These are phyloP conservation scores for Ramalina intermedia DNA, from an alignment of 495 filamentous ascomycete genomes.

Conservation along the genomic window DNA sequence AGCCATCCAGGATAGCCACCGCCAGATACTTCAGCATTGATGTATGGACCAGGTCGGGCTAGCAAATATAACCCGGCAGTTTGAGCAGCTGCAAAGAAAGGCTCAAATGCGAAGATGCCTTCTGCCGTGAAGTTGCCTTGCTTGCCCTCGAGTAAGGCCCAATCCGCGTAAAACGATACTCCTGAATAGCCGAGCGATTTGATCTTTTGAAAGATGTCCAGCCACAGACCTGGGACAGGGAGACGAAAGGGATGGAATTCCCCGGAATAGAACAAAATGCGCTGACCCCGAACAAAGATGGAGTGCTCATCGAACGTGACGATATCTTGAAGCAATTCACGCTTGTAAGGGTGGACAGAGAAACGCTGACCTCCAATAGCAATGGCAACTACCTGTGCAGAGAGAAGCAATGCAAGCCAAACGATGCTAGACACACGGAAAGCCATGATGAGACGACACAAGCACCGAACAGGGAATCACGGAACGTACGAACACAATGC, in stretches of 20 bases:
- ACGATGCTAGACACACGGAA: too few relatives aligned
- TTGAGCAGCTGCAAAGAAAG: constrained; percentile 57
- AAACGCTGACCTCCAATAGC: too few relatives aligned
- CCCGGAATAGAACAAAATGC: constrained; percentile 56
- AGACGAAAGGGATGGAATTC: constrained; percentile 63
- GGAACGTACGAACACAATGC: too few relatives aligned
- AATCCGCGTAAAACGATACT: constrained; percentile 64
- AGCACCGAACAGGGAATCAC: too few relatives aligned
- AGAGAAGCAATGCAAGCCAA: too few relatives aligned
- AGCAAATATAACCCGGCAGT: constrained; percentile 61
- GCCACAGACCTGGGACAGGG: constrained; percentile 55
- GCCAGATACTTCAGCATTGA: constrained; percentile 51
- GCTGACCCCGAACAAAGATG: constrained; percentile 54
- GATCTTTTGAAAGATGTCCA: constrained; percentile 69
- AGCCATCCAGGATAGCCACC: constrained; percentile 54
- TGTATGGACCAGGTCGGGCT: constrained; percentile 55
- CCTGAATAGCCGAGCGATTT: constrained; percentile 62
- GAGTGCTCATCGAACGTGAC: constrained; percentile 69
- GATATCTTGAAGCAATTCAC: constrained; percentile 24
- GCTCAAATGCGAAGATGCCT: constrained; percentile 52
- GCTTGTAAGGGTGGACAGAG: constrained; percentile 18
- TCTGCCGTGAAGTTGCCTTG: constrained; percentile 52
- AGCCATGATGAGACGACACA: too few relatives aligned
- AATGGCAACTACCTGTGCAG: too few relatives aligned
- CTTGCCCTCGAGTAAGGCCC: constrained; percentile 68